Evolutionary conservation across 495 filamentous ascomycete species (phyloP), one percentile per base, ranked within the genome.

Genomic region (Geoglossum glabrum): DNA sequence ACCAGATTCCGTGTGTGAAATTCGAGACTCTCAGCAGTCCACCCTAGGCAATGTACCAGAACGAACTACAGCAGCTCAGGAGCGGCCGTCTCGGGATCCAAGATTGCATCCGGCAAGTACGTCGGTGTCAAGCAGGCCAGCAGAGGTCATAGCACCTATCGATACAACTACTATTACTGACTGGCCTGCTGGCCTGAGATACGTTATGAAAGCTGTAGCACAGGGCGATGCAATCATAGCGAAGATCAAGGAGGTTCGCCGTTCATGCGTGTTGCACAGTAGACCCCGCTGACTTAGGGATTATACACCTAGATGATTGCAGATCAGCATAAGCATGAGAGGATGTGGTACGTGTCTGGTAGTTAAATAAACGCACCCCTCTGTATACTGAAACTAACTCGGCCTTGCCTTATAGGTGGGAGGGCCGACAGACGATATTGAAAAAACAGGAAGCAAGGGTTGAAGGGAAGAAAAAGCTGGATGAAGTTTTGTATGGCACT

Each of bases 381-480:
- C 23, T 45, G 1, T 19, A 21, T 5, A 45, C 2, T 19, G 23
- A 45, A 45, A 13, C n/a, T 45, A 21, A 45, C 10, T 21, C 17
- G 6, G 33, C 43, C 15, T 43, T 45, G 3, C 19, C 25, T 59
- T 34, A 26, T 47, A 60, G 59, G 59, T 61, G 57, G 57, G 58
- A 30, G 43, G 46, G 57, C 15, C 40, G 59, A 28, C 25, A 61
- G 34, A 58, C 38, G 7, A 26, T 61, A 15, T 1, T 61, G 23
- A n/a, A 54, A n/a, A 61, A 61, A 23, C 59, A 61, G 19, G 45
- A 27, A n/a, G 57, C 43, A 26, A 30, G 59, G 43, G 45, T 55
- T n/a, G 59, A 61, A 30, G 59, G 59, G 23, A 60, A 59, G 26
- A 47, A 54, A 21, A 61, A 60, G 59, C 28, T 61, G 58, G 57